A percentile compares a stretch with the other conserved stretches of the same genome.
These are phyloP conservation scores for Neurospora sp. DNA, from an alignment of 495 filamentous ascomycete species.

Conservation along the genomic window DNA sequence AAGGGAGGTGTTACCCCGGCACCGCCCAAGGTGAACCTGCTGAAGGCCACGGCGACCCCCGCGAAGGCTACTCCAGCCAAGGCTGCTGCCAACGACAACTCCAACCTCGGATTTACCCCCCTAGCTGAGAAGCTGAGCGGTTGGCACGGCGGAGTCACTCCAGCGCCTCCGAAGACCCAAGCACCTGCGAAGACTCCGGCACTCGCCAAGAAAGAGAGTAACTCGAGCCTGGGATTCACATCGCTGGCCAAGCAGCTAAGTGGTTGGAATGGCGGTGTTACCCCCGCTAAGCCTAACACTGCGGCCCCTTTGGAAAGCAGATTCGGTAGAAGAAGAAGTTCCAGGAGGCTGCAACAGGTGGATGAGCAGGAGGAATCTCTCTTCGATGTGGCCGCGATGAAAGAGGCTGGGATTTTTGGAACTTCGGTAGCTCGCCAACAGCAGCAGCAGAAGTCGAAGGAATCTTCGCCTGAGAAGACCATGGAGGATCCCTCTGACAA, in stretches of 20 bases:
- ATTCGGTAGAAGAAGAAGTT: neutral
- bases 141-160: neutral
- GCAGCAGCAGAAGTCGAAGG: neutral
- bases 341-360: neutral
- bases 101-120: neutral
- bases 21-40: neutral
- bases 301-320: neutral
- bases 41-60: neutral
- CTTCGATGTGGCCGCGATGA: neutral
- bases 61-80: neutral
- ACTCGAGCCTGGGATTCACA: slow-evolving; percentile 40
- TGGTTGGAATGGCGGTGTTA: slow-evolving; percentile 42
- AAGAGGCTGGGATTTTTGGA: neutral
- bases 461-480: neutral
- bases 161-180: neutral
- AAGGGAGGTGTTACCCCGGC: slow-evolving; percentile 3
- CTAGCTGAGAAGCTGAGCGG: neutral
- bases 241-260: slow-evolving; percentile 50
- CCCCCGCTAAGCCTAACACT: neutral
- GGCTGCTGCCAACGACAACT: neutral
- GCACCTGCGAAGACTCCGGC: neutral
- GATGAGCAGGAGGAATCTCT: neutral
- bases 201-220: neutral
- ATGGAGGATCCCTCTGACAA: neutral
- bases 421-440: neutral